Evolutionary conservation across 1,284 basidiomycete species (phyloP).

Genomic region (Fomitiporia mediterranea): DNA sequence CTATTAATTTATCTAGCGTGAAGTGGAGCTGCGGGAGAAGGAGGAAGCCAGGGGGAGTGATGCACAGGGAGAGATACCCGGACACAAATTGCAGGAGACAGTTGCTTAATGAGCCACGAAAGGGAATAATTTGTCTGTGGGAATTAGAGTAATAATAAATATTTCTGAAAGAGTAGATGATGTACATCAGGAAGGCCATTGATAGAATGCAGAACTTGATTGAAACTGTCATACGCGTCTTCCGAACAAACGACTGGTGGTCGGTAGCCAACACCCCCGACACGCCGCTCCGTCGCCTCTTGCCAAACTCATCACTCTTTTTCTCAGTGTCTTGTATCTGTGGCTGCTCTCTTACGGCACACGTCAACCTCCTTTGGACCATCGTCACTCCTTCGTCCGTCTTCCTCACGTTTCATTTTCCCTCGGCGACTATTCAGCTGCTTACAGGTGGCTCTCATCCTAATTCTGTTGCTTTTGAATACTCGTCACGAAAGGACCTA

Average conservation of each 20-base stretch:
- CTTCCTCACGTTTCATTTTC: background rate
- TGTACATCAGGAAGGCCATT: background rate
- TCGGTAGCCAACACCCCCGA: background rate
- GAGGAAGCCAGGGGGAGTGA: constrained; percentile 24
- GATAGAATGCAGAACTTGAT: background rate
- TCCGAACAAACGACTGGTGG: background rate
- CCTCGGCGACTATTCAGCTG: background rate
- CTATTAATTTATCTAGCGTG: constrained; percentile 23
- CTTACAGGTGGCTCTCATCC: background rate
- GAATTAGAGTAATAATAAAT: background rate
- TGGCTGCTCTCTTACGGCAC: too few relatives aligned
- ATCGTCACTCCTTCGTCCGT: background rate
- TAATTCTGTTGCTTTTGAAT: background rate
- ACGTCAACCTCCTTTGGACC: background rate
- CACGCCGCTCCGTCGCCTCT: too few relatives aligned
- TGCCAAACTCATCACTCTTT: background rate
- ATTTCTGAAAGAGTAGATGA: background rate
- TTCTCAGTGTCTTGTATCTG: too few relatives aligned
- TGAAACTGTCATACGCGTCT: background rate
- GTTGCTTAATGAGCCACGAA: background rate
- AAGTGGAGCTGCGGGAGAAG: constrained; percentile 26
- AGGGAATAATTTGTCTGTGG: background rate
- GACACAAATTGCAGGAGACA: background rate
- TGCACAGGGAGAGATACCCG: background rate
- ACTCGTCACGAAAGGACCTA: background rate